Evolutionary conservation across 257 asterid species (phyloP), one percentile per base, ranked within the genome.

Genomic region (Voacanga thouarsii): DNA sequence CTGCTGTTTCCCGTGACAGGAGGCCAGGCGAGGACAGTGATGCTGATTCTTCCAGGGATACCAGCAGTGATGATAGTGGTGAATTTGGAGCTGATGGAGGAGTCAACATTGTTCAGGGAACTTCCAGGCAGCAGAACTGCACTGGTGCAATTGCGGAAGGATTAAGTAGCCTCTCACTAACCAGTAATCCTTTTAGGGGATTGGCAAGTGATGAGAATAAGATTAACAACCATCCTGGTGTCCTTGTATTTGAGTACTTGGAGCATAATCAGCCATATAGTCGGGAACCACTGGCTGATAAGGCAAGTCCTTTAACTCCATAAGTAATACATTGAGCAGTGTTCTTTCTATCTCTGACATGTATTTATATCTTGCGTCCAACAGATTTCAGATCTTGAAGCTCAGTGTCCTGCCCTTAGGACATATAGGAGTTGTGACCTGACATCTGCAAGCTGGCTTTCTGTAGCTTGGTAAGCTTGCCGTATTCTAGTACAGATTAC

Each of bases 201-300:
- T 72, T 47, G 33, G 78, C 91, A 12, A 79, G 81, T 67, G 89
- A 80, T 61, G 90, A 84, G 47, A 85, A 69, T 73, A 93, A 87
- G 87, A 78, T 84, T 64, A 83, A 84, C 82, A 83, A 83, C 79
- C 90, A 91, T 70, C 91, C 91, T 28, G 97, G 96, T 67, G 84
- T 75, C 64, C 96, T 94, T 76, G 79, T 86, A 53, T 93, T 83
- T 66, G 96, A 93, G 85, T 88, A 91, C 85, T 85, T 90, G 69
- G 99, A 90, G 82, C 84, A 79, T 53, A 95, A 89, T 80, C 91
- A 86, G 49, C 99, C 99, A 21, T 90, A 90, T 89, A 85, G 86
- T 81, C 98, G 98, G 45, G 96, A 90, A 86, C 98, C 99, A 16
- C 79, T 95, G 77, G 93, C 93, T 85, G 98, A 91, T 71, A 91